These are phyloP conservation scores for Beta corolliflora DNA, from an alignment of 179 eudicot genomes.

Conservation along the genomic window DNA sequence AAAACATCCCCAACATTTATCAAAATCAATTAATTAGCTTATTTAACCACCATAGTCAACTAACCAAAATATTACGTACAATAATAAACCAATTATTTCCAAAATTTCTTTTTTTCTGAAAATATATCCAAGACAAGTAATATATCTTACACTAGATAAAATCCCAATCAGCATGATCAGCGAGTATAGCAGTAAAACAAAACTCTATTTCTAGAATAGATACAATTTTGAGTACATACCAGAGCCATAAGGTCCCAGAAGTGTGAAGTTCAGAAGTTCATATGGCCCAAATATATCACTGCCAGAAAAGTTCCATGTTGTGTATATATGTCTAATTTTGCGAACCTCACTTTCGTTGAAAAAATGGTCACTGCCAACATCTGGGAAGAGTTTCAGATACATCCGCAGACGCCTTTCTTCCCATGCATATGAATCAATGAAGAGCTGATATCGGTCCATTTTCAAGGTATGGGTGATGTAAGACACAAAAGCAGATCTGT, in stretches of 20 bases:
- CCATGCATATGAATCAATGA: slow-evolving; percentile 61
- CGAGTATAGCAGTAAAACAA: background rate
- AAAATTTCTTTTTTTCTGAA: too few relatives aligned
- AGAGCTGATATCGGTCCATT: slow-evolving; percentile 53
- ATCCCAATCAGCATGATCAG: slow-evolving; percentile 1
- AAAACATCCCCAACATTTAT: too few relatives aligned
- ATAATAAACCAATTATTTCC: too few relatives aligned
- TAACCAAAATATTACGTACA: too few relatives aligned
- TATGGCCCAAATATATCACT: slow-evolving; percentile 75
- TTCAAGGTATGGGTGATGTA: slow-evolving; percentile 50
- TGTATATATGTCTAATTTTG: slow-evolving; percentile 44
- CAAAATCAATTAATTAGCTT: too few relatives aligned
- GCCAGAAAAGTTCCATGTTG: slow-evolving; percentile 57
- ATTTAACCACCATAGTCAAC: too few relatives aligned
- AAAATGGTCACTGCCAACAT: slow-evolving; percentile 21
- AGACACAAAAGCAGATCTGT: slow-evolving; percentile 40
- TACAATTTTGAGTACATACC: slow-evolving; percentile 39
- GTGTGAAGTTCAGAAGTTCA: slow-evolving; percentile 80
- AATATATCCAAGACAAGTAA: too few relatives aligned
- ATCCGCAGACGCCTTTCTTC: slow-evolving; percentile 73
- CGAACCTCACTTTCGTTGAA: slow-evolving; percentile 56
- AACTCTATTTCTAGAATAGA: background rate
- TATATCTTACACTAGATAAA: too few relatives aligned
- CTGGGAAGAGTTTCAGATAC: slow-evolving; percentile 76
- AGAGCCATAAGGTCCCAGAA: slow-evolving; percentile 58